These are phyloP conservation scores for Cystobasidium onofrii DNA, from an alignment of 768 basidiomycete genomes.

Conservation along the genomic window DNA sequence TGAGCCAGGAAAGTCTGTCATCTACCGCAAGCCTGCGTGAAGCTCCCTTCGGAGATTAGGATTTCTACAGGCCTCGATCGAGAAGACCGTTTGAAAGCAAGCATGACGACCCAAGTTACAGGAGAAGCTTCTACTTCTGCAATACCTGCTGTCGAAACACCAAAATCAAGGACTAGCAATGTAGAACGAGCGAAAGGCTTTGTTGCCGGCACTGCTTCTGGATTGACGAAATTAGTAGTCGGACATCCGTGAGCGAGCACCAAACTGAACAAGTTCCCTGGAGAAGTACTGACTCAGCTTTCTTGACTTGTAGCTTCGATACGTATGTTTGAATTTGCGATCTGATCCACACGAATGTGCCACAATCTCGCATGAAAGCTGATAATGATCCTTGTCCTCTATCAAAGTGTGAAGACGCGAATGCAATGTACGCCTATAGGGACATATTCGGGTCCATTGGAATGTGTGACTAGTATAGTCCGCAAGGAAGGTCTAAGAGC, in stretches of 20 bases:
- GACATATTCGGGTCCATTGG: conserved; percentile 57
- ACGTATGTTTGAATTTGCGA: too few relatives aligned
- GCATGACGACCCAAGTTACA: background rate
- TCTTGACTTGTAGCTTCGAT: conserved; percentile 7
- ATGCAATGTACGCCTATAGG: conserved; percentile 62
- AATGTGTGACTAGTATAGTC: conserved; percentile 55
- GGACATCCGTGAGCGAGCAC: conserved; percentile 34
- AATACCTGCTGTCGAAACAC: background rate
- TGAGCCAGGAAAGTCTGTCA: too few relatives aligned
- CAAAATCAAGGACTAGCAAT: background rate
- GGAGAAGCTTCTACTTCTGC: background rate
- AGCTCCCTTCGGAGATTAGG: background rate
- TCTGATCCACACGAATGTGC: too few relatives aligned
- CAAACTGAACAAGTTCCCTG: background rate
- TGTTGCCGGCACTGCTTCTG: conserved; percentile 37
- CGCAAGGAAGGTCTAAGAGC: conserved; percentile 57
- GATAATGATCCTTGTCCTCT: too few relatives aligned
- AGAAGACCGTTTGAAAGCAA: background rate
- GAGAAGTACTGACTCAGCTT: background rate
- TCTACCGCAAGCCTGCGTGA: too few relatives aligned
- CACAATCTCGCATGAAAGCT: too few relatives aligned
- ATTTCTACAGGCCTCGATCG: background rate
- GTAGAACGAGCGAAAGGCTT: conserved; percentile 32
- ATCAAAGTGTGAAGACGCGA: conserved; percentile 66
- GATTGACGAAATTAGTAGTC: conserved; percentile 38